Conservation (phyloP, 768 basidiomycete genomes). For the Lactarius sanguifluus region DNA sequence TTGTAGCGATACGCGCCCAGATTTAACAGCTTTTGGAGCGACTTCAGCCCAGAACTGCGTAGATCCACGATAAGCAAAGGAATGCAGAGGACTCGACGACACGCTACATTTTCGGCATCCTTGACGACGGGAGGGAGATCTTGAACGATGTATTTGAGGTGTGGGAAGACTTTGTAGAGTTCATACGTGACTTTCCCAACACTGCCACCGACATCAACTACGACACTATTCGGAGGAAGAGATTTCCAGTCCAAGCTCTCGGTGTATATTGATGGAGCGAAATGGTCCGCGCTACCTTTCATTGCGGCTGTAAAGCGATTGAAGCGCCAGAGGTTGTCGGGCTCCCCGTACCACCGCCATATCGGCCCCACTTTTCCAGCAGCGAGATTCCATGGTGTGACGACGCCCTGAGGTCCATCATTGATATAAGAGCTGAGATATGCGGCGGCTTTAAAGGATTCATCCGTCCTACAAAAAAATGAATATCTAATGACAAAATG, state of each 20-base stretch:
- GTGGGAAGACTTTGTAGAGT: conserved; percentile 38
- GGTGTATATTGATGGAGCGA: conserved; percentile 4
- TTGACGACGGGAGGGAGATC: conserved; percentile 29
- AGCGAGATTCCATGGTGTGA: conserved; percentile 14
- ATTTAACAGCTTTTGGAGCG: conserved; percentile 2
- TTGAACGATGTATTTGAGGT: conserved; percentile 41
- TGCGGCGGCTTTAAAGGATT: conserved; percentile 12
- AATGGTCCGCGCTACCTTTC: conserved; percentile 9
- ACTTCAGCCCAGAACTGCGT: conserved; percentile 16
- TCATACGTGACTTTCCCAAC: conserved; percentile 40
- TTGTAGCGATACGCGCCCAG: conserved; percentile 17
- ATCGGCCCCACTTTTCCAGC: neutral
- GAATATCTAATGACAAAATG: neutral
- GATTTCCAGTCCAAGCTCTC: conserved; percentile 38
- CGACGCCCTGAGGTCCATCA: neutral
- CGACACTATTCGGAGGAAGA: conserved; percentile 33
- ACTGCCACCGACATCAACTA: conserved; percentile 45
- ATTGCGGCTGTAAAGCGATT: conserved; percentile 11
- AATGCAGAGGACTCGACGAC: neutral
- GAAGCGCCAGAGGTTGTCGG: conserved; percentile 13
- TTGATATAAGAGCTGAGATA: conserved; percentile 5
- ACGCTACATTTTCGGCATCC: conserved; percentile 10
- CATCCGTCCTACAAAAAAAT: conserved; percentile 18
- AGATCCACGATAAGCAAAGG: neutral
- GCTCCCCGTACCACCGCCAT: conserved; percentile 20